A percentile compares a stretch with the other conserved stretches of the same genome.
Evolutionary conservation across 352 stramenopile genomes (phyloP).

Genomic region (Phytophthora kernoviae): DNA sequence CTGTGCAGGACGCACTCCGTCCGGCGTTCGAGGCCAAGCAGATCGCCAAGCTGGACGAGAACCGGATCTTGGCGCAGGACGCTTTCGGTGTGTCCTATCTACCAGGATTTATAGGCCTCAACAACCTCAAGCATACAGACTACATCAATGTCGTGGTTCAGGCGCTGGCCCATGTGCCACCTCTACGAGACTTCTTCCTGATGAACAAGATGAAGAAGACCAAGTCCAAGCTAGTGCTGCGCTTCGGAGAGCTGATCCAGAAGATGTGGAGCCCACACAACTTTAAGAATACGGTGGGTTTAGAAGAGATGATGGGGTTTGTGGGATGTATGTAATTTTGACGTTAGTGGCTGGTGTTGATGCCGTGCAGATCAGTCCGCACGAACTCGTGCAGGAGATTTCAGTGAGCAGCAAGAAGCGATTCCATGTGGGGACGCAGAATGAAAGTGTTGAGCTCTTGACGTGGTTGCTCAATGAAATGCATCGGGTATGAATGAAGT

Average conservation of each 20-base stretch:
- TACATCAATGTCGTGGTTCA: slow-evolving; percentile 98
- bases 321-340: slow-evolving; percentile 4
- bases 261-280: slow-evolving; percentile 98
- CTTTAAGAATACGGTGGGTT: slow-evolving; percentile 97
- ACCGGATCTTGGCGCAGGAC: slow-evolving; percentile 92
- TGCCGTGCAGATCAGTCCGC: slow-evolving; percentile 86
- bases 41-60: slow-evolving; percentile 91
- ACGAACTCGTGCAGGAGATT: slow-evolving; percentile 97
- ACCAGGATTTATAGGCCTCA: slow-evolving; percentile 97
- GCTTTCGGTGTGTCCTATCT: slow-evolving; percentile 97
- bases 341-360: background rate
- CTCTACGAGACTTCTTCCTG: slow-evolving; percentile 97
- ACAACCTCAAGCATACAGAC: slow-evolving; percentile 98
- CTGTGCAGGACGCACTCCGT: slow-evolving; percentile 95
- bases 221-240: slow-evolving; percentile 88
- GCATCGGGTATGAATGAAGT: slow-evolving; percentile 64
- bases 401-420: slow-evolving; percentile 95
- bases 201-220: slow-evolving; percentile 49
- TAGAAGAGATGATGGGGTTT: background rate
- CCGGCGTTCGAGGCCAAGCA: slow-evolving; percentile 87
- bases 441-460: slow-evolving; percentile 96
- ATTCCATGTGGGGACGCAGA: slow-evolving; percentile 95
- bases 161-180: slow-evolving; percentile 94
- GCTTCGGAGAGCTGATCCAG: slow-evolving; percentile 95
- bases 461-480: slow-evolving; percentile 96